phyloP scores from a whole-genome alignment of 139 green algal species.

The Eudorina sp. region DNA sequence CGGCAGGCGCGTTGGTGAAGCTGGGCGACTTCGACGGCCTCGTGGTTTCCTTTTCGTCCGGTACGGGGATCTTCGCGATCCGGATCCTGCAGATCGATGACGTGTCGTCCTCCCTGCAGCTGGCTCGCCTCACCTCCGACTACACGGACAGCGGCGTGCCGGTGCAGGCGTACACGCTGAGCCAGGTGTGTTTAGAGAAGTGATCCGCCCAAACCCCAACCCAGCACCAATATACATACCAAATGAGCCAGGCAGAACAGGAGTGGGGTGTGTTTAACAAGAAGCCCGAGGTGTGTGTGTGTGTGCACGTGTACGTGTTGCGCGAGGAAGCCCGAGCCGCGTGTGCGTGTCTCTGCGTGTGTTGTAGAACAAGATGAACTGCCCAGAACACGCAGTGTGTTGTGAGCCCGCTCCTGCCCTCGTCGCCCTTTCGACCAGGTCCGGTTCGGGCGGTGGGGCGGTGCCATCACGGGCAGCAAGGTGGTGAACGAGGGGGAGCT shows the following conservation, averaged over 20 bases:
- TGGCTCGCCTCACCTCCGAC: conserved; percentile 38
- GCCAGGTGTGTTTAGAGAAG: conserved; percentile 1
- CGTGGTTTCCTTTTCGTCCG: conserved; percentile 10
- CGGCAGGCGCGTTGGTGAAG: conserved; percentile 54
- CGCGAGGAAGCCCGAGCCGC: no score
- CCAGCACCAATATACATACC: no score
- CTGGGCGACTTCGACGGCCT: conserved; percentile 55
- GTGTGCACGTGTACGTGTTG: no score
- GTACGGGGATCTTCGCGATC: conserved; percentile 38
- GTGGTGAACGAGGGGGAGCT: conserved; percentile 57
- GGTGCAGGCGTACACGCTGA: conserved; percentile 45
- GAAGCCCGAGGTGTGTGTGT: no score
- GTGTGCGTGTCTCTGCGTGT: no score
- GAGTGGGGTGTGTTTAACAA: no score
- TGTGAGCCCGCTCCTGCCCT: not conserved
- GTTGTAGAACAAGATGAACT: no score
- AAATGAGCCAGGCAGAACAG: no score
- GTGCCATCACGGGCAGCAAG: conserved; percentile 52
- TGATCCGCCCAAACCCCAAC: no score
- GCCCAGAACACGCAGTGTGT: no score
- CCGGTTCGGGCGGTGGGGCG: conserved; percentile 48
- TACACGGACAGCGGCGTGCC: conserved; percentile 48
- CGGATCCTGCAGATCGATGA: conserved; percentile 49
- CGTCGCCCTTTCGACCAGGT: not conserved
- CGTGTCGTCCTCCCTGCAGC: conserved; percentile 22